Base-by-base conservation (phyloP, 345 rosid species). In the Linum usitatissimum region DNA sequence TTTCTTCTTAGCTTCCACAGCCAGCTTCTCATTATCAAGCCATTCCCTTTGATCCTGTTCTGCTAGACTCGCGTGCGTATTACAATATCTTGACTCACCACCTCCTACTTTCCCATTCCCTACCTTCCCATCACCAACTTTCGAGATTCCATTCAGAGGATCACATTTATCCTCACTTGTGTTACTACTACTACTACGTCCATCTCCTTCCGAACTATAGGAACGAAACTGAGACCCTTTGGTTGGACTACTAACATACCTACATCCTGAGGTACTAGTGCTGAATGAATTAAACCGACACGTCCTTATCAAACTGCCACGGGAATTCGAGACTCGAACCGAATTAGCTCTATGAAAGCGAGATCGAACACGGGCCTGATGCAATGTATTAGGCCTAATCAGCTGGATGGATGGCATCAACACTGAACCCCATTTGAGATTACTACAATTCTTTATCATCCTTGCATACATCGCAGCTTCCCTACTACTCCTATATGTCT, bases 11-110 rank as follows among this genome's bases (percentile, higher is more conserved):
- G 74, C 77, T 71, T 90, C 96, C 55, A 84, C 75, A 0, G 92
- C 68, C 45, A 85, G 80, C 77, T 78, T 90, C 78, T 90, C 96
- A 63, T 73, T 94, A 21, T 65, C 71, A 12, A 94, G 88, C 99
- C 99, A 94, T 64, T 94, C 97, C 79, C 78, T 84, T 67, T 90
- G 96, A 68, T 94, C 99, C n/a, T 81, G 88, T 53, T 85, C 97
- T 0, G 86, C 97, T n/a, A 94, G 82, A 66, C 62, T 80, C 68
- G 91, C 84, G 62, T 90, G 97, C 2, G 78, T 67, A 84, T 90
- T 86, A 17, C 59, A 63, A 51, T 70, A 72, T 67, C 66, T 79
- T 14, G 64, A 76, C 65, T 75, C 71, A 21, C 59, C 73, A 55
- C 53, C 68, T 57, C 53, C 68, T 42, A 45, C 71, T 64, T 63